Evolutionary conservation across 148 eudicot species (phyloP).

Genomic region (Spergularia bocconei): DNA sequence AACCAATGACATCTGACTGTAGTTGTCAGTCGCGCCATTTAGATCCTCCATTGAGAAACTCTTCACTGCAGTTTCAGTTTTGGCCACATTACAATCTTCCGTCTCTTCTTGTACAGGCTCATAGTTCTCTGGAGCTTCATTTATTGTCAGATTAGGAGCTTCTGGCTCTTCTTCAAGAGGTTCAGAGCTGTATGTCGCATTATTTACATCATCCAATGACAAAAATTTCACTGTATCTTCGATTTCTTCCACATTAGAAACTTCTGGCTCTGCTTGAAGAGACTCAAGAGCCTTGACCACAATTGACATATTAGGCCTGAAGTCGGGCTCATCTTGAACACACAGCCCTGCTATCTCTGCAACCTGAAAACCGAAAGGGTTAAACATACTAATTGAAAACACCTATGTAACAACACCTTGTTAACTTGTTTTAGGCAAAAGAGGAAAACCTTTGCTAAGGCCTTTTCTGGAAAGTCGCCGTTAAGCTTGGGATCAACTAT

Average conservation of each 20-base stretch:
- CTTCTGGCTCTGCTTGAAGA: slow-evolving; percentile 25
- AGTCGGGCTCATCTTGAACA: slow-evolving; percentile 90
- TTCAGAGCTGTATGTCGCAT: slow-evolving; percentile 43
- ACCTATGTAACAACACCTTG: too few species aligned
- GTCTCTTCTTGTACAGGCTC: slow-evolving; percentile 43
- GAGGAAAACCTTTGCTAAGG: slow-evolving; percentile 47
- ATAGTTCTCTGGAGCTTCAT: slow-evolving; percentile 35
- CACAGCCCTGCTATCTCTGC: slow-evolving; percentile 87
- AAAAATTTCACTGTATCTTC: slow-evolving; percentile 49
- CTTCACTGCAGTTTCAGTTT: slow-evolving; percentile 47
- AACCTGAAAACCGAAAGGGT: not conserved
- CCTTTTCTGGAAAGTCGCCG: not conserved
- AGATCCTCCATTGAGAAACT: slow-evolving; percentile 51
- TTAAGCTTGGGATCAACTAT: slow-evolving; percentile 82
- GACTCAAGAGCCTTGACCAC: slow-evolving; percentile 88
- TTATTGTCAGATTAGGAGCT: slow-evolving; percentile 31
- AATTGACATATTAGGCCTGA: slow-evolving; percentile 92
- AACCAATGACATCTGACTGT: slow-evolving; percentile 53
- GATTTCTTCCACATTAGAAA: slow-evolving; percentile 31
- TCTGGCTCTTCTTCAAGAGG: slow-evolving; percentile 8
- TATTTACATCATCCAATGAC: slow-evolving; percentile 53
- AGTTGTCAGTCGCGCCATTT: slow-evolving; percentile 50
- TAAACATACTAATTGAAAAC: not conserved
- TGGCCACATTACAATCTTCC: slow-evolving; percentile 32
- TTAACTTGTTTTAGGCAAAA: not conserved